Evolutionary conservation across 2,329 filamentous ascomycete species (phyloP), one percentile per base, ranked within the genome.

Genomic region (Neofusicoccum kwambonambiense): DNA sequence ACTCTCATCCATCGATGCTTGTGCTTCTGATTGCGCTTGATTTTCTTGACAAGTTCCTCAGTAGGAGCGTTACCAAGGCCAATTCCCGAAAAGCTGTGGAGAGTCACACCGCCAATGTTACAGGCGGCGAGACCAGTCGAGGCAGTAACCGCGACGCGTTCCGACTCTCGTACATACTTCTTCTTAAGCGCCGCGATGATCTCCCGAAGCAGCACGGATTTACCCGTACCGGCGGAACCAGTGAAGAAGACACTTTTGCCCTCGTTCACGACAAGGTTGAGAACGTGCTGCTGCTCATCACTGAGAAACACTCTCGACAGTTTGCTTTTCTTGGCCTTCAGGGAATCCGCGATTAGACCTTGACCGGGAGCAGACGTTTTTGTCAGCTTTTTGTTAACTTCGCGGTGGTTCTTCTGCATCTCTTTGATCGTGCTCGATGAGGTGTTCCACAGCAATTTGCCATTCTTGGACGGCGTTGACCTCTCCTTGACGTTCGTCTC

Each of bases 221-320:
- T 99, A 77, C 95, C 95, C 4, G 95, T 97, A 83, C 87, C 93
- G 65, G 95, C 95, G 66, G 95, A 96, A 70, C 95, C 95, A 0
- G 95, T 99, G 77, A 99, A 99, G 81, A 99, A 99, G 2, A 97
- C 93, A 71, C 94, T 98, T 76, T 93, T 90, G 66, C 86, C 86
- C 68, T 91, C 81, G 22, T 95, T 86, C 7, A 92, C 85, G 9
- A 99, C 94, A 19, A 97, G 82, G 51, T 92, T 88, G 65, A 96
- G 82, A 11, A 99, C 92, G 65, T 91, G 87, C 66, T 87, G 85
- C 77, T 99, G 95, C 75, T 99, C 95, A 12, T 90, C 86, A 74
- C 92, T 97, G 41, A 99, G 82, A 64, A 89, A 89, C 9, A 96
- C 84, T 79, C 31, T 86, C 78, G 64, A 86, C 76, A 73, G 77